Evolutionary conservation across 495 filamentous ascomycete genomes (phyloP).

Genomic region (Parathielavia appendiculata): DNA sequence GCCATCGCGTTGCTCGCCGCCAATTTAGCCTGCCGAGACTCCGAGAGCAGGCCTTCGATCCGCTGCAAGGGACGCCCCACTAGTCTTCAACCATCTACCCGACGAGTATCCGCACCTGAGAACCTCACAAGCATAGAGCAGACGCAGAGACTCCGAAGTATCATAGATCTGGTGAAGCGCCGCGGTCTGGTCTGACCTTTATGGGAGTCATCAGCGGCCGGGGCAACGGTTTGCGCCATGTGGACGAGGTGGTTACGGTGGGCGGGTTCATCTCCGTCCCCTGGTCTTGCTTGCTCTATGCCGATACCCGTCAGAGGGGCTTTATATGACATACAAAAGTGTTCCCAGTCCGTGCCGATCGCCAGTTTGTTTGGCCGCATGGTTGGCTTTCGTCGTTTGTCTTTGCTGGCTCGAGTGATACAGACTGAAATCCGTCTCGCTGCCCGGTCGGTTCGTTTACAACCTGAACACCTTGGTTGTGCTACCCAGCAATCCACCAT

Average conservation of each 20-base stretch:
- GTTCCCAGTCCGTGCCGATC: conserved; percentile 2
- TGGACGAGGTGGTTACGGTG: not conserved
- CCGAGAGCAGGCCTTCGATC: conserved; percentile 9
- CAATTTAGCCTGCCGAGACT: conserved; percentile 33
- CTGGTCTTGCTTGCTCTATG: conserved; percentile 16
- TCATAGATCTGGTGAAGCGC: not conserved
- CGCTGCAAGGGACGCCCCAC: conserved; percentile 31
- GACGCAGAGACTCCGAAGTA: not conserved
- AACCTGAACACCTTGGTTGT: not conserved
- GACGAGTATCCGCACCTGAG: too few species aligned
- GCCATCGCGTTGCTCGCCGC: conserved; percentile 2
- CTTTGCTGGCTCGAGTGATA: not conserved
- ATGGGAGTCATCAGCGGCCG: conserved; percentile 13
- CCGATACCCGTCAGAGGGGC: conserved; percentile 25
- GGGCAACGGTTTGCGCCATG: not conserved
- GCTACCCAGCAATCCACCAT: not conserved
- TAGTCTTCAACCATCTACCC: not conserved
- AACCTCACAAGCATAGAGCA: not conserved
- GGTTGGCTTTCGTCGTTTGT: conserved; percentile 8
- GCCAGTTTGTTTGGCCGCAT: conserved; percentile 3
- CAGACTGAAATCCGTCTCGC: not conserved
- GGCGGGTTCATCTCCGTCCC: not conserved
- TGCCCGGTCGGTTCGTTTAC: not conserved
- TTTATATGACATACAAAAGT: conserved; percentile 20
- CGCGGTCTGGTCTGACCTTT: conserved; percentile 3